phyloP scores from a whole-genome alignment of 495 filamentous ascomycete genomes.

The Neurospora discreta region DNA sequence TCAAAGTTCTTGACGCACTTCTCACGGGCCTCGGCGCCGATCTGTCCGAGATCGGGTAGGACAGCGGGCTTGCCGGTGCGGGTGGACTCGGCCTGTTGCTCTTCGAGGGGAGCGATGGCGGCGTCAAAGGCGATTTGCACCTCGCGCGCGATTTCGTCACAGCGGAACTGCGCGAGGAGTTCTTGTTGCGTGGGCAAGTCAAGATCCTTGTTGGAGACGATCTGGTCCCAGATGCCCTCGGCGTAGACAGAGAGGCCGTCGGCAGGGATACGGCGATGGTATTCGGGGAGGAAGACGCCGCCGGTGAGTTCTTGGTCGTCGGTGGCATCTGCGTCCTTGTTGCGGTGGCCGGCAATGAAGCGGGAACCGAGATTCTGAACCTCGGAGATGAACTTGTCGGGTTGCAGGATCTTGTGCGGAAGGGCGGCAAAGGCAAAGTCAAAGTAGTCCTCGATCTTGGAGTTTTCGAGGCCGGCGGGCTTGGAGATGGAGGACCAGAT shows the following conservation, averaged over 20 bases:
- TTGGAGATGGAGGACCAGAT: slow-evolving; percentile 92
- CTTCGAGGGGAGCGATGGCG: slow-evolving; percentile 72
- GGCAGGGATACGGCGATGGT: slow-evolving; percentile 89
- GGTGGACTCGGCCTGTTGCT: slow-evolving; percentile 63
- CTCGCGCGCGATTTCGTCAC: slow-evolving; percentile 87
- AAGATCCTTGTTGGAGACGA: slow-evolving; percentile 95
- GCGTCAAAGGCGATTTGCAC: slow-evolving; percentile 77
- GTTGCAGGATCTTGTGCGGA: slow-evolving; percentile 92
- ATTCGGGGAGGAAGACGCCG: slow-evolving; percentile 82
- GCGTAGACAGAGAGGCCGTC: slow-evolving; percentile 92
- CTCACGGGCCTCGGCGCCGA: slow-evolving; percentile 59
- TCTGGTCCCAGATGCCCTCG: slow-evolving; percentile 92
- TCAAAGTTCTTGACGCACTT: slow-evolving; percentile 77
- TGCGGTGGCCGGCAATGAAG: slow-evolving; percentile 64
- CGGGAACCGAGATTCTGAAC: slow-evolving; percentile 67
- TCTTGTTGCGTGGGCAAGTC: slow-evolving; percentile 97
- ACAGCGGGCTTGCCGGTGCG: slow-evolving; percentile 59
- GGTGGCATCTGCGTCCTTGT: slow-evolving; percentile 29
- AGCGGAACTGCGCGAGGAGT: slow-evolving; percentile 90
- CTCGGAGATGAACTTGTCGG: slow-evolving; percentile 79
- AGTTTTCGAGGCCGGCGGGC: slow-evolving; percentile 75
- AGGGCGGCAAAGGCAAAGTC: slow-evolving; percentile 95
- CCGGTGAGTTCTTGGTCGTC: slow-evolving; percentile 62
- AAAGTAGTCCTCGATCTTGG: slow-evolving; percentile 90
- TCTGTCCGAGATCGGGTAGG: slow-evolving; percentile 62